Evolutionary conservation across 495 filamentous ascomycete species (phyloP), one percentile per base, ranked within the genome.

Genomic region (Neurospora terricola): DNA sequence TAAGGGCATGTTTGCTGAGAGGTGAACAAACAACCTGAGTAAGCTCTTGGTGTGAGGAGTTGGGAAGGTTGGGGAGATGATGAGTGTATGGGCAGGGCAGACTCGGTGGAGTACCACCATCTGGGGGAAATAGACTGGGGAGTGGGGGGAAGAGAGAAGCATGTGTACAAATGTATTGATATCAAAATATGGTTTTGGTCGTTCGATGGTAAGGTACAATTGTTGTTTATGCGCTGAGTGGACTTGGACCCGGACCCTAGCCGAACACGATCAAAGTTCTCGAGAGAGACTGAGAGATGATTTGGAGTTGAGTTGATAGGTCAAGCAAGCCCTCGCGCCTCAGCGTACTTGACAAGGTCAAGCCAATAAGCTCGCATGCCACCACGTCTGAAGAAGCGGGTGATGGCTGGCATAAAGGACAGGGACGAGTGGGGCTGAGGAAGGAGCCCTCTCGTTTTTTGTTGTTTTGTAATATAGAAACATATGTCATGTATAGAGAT

Each of bases 1-100:
- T 71, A 89, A 88, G 84, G 91, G 93, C 77, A 93, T 97, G 90
- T 84, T 98, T 81, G 89, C 87, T 89, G 80, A 95, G 42, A 76
- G 76, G 59, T 75, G 54, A 66, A 66, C 27, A 59, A 12, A 21
- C 10, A 11, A 54, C 5, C 4, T 12, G 10, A 12, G 1, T 59
- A 14, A 6, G 11, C 21, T 11, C 5, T 8, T 39, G 27, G 5
- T 7, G 39, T 30, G 27, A 5, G 23, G 2, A 38, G 12, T 4
- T 5, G 34, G 4, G 34, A 38, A 43, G 18, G 18, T 3, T n/a
- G 18, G 42, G 18, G 10, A 71, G 39, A 16, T 30, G 42, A 14
- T 42, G 40, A 42, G 16, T 42, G 40, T 5, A 42, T 16, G 39
- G 39, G n/a, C n/a, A n/a, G n/a, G n/a, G n/a, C n/a, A n/a, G n/a